Percentiles rank a stretch among this genome's conserved stretches.
Evolutionary conservation across 1,284 basidiomycete genomes (phyloP).

Genomic region (Tetrapyrgos nigripes): DNA sequence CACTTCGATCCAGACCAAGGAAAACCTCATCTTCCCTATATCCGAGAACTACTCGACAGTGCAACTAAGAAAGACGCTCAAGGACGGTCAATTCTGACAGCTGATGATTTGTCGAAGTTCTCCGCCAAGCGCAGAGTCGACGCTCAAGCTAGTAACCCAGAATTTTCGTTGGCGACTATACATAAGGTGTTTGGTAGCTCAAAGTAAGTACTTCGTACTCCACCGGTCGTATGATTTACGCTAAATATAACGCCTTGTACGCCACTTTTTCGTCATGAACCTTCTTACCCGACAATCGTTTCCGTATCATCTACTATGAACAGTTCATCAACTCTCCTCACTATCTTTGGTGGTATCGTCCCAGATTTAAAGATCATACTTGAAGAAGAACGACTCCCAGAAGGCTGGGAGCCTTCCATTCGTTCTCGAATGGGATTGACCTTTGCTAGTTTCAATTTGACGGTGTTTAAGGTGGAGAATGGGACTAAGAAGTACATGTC

Average conservation of each 20-base stretch:
- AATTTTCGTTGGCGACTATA: constrained; percentile 52
- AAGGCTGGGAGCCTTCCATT: constrained; percentile 72
- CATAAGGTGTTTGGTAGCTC: constrained; percentile 71
- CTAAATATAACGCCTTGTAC: background rate
- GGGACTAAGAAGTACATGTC: constrained; percentile 31
- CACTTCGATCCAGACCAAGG: constrained; percentile 58
- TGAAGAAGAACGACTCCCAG: constrained; percentile 68
- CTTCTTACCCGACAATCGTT: background rate
- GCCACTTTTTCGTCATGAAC: background rate
- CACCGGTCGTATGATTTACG: background rate
- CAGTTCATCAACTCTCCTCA: constrained; percentile 63
- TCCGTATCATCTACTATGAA: constrained; percentile 9
- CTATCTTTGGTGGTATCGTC: constrained; percentile 68
- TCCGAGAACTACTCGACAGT: constrained; percentile 63
- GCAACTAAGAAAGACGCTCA: constrained; percentile 63
- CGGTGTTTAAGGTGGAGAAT: constrained; percentile 56
- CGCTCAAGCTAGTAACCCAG: constrained; percentile 56
- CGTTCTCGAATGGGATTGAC: constrained; percentile 64
- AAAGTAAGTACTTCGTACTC: constrained; percentile 54
- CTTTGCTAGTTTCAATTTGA: constrained; percentile 59
- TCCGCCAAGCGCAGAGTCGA: constrained; percentile 64
- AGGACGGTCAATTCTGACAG: constrained; percentile 54
- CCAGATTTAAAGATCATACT: constrained; percentile 62
- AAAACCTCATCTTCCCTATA: constrained; percentile 51
- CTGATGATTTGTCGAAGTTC: constrained; percentile 62